These are phyloP conservation scores for Pseudonitzschia multistriata DNA, from an alignment of 108 stramenopile species.

Conservation along the genomic window DNA sequence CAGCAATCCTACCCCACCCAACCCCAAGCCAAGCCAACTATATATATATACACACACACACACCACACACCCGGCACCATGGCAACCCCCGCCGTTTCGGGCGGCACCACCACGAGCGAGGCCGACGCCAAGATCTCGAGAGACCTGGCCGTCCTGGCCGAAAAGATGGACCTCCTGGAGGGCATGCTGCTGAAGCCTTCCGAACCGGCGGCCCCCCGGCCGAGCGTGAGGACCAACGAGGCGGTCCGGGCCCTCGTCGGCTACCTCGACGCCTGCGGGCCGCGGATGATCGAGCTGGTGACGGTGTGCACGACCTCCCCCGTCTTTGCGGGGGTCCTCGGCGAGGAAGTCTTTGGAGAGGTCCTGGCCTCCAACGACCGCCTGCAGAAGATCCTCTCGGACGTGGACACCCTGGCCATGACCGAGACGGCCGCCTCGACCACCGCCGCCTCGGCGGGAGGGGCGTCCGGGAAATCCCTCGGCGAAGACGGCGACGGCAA, in stretches of 20 bases:
- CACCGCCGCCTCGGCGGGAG: slow-evolving; percentile 32
- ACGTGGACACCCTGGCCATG: slow-evolving; percentile 39
- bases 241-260: slow-evolving; percentile 66
- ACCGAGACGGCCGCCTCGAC: slow-evolving; percentile 47
- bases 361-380: slow-evolving; percentile 76
- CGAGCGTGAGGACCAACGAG: slow-evolving; percentile 47
- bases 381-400: slow-evolving; percentile 53
- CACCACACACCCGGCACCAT: neutral
- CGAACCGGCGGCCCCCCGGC: slow-evolving; percentile 14
- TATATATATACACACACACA: neutral
- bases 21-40: too few species aligned
- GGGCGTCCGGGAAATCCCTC: neutral
- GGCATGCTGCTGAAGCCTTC: slow-evolving; percentile 50
- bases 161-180: slow-evolving; percentile 74
- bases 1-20: too few species aligned
- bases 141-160: slow-evolving; percentile 57
- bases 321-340: slow-evolving; percentile 56
- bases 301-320: slow-evolving; percentile 48
- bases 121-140: slow-evolving; percentile 62
- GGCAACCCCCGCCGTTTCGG: neutral
- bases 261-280: slow-evolving; percentile 82
- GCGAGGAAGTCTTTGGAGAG: slow-evolving; percentile 63
- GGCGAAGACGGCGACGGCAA: neutral
- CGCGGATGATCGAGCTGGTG: slow-evolving; percentile 83
- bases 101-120: neutral